A percentile compares a stretch with the other conserved stretches of the same genome.
These are phyloP conservation scores for Catenaria anguillulae DNA, from an alignment of 371 early-diverging fungal genomes.

Conservation along the genomic window DNA sequence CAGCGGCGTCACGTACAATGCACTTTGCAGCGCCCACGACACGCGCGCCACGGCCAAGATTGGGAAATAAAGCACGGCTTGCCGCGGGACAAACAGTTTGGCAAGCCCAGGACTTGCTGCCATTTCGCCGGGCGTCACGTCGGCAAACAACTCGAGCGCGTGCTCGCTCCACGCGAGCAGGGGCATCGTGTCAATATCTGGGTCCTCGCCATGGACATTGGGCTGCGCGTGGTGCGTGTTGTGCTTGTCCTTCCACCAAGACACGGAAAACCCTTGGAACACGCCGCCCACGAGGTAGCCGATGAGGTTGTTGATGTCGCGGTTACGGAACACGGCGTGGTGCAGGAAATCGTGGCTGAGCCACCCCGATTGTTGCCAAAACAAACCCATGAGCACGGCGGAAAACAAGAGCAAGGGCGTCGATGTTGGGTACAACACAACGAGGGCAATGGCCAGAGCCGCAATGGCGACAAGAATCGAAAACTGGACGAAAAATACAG, in stretches of 20 bases:
- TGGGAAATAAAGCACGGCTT: slow-evolving; percentile 64
- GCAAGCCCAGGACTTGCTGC: slow-evolving; percentile 26
- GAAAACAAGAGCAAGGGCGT: slow-evolving; percentile 34
- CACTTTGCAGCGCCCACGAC: slow-evolving; percentile 56
- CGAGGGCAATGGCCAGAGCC: slow-evolving; percentile 31
- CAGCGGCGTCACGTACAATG: slow-evolving; percentile 40
- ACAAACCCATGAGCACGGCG: slow-evolving; percentile 48
- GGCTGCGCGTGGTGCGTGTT: slow-evolving; percentile 74
- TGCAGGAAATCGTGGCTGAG: slow-evolving; percentile 74
- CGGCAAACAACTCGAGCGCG: slow-evolving; percentile 51
- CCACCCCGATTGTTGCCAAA: slow-evolving; percentile 84
- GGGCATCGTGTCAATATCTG: slow-evolving; percentile 78
- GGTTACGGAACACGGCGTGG: slow-evolving; percentile 62
- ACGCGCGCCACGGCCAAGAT: slow-evolving; percentile 62
- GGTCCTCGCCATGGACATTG: slow-evolving; percentile 68
- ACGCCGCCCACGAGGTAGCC: slow-evolving; percentile 62
- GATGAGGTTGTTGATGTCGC: slow-evolving; percentile 42
- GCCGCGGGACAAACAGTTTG: slow-evolving; percentile 56
- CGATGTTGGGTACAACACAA: slow-evolving; percentile 23
- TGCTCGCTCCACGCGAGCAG: slow-evolving; percentile 70
- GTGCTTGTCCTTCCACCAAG: slow-evolving; percentile 79
- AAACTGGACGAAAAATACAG: slow-evolving; percentile 50
- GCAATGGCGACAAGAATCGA: slow-evolving; percentile 37
- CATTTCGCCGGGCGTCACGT: slow-evolving; percentile 35
- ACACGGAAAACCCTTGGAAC: slow-evolving; percentile 53